phyloP scores from a whole-genome alignment of 1,284 basidiomycete species.

The Apiotrichum mycotoxinovorans region DNA sequence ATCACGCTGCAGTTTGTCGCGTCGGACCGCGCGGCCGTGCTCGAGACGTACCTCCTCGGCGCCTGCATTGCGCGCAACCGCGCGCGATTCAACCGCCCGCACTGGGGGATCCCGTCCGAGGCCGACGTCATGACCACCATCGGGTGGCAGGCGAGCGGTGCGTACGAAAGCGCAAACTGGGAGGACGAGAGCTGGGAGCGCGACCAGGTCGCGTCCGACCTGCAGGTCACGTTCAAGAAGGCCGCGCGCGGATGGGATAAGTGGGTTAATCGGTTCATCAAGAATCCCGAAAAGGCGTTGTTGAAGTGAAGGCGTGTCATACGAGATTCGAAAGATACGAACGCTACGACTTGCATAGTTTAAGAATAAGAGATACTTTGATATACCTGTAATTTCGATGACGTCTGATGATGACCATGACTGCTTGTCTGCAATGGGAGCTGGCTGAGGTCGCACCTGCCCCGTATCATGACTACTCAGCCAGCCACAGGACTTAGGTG shows the following conservation, averaged over 20 bases:
- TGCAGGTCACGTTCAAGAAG: conserved; percentile 19
- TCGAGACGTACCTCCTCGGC: conserved; percentile 10
- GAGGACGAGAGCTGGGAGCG: conserved; percentile 26
- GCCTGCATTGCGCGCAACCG: conserved; percentile 6
- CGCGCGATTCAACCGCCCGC: conserved; percentile 3
- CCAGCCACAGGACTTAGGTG: too few species aligned
- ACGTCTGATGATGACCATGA: too few species aligned
- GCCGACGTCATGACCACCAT: conserved; percentile 16
- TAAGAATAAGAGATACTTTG: too few species aligned
- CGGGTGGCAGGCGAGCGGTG: conserved; percentile 15
- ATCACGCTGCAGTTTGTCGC: conserved; percentile 9
- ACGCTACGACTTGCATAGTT: too few species aligned
- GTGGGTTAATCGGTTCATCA: conserved; percentile 20
- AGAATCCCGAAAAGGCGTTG: conserved; percentile 21
- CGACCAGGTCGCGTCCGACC: conserved; percentile 18
- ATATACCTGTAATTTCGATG: too few species aligned
- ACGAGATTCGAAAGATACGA: background rate
- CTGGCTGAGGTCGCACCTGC: too few species aligned
- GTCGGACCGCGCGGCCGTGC: conserved; percentile 2
- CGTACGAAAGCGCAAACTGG: conserved; percentile 19
- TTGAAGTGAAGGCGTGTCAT: conserved; percentile 1
- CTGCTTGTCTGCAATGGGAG: too few species aligned
- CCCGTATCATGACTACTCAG: too few species aligned
- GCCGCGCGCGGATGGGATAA: conserved; percentile 19
- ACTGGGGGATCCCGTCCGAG: conserved; percentile 4